These are phyloP conservation scores for Nicotiana paniculata DNA, from an alignment of 257 asterid genomes.

Conservation along the genomic window DNA sequence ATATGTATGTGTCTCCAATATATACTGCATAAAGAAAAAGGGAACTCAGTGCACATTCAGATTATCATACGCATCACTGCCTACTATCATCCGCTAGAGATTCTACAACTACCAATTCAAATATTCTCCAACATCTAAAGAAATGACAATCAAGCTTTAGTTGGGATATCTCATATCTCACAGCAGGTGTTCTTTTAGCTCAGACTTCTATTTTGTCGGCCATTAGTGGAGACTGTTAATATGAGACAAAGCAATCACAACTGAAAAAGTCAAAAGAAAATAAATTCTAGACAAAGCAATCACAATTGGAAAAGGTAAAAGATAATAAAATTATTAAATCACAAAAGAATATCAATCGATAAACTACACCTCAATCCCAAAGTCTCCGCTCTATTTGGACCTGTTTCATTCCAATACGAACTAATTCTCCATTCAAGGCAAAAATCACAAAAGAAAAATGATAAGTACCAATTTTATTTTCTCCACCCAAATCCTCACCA, in stretches of 20 bases:
- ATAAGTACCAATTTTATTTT: neutral
- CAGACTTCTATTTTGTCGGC: neutral
- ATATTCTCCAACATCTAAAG: neutral
- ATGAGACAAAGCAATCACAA: neutral
- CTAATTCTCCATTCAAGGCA: neutral
- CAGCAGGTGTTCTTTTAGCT: neutral
- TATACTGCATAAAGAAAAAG: slow-evolving; percentile 27
- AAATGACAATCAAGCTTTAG: neutral
- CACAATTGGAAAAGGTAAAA: neutral
- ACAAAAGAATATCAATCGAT: neutral
- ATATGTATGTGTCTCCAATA: slow-evolving; percentile 13
- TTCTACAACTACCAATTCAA: neutral
- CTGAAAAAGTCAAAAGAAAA: neutral
- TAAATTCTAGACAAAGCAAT: neutral
- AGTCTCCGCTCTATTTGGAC: neutral
- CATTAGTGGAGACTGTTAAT: neutral
- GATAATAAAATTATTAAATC: neutral
- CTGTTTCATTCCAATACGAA: neutral
- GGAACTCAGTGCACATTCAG: slow-evolving; percentile 6
- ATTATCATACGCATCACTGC: neutral
- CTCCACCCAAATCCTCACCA: neutral
- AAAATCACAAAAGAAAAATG: neutral
- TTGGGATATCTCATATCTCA: neutral
- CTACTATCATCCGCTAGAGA: neutral
- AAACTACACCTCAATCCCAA: neutral